Conservation (phyloP, 179 eudicot genomes). For the Gypsophila paniculata region DNA sequence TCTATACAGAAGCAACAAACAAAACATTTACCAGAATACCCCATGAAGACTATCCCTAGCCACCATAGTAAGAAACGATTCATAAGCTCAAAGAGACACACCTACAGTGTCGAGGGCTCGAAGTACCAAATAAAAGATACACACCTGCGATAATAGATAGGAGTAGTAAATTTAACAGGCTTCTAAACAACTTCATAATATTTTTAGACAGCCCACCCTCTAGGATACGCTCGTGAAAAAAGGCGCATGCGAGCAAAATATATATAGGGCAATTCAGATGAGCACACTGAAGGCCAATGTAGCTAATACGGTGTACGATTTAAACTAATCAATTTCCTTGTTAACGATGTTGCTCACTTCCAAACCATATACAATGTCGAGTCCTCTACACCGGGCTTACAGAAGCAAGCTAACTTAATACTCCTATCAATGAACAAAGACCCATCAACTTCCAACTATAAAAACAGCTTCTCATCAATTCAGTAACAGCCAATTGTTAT, state of each 20-base stretch:
- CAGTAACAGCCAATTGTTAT: too few relatives aligned
- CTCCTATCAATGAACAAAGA: too few relatives aligned
- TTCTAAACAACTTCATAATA: neutral
- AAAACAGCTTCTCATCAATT: too few relatives aligned
- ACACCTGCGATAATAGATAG: slow-evolving; percentile 55
- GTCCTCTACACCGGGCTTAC: too few relatives aligned
- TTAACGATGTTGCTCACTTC: neutral
- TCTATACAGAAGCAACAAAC: slow-evolving; percentile 40
- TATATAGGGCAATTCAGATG: neutral
- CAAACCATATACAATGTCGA: neutral
- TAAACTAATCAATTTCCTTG: too few relatives aligned
- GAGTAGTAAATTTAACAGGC: slow-evolving; percentile 1
- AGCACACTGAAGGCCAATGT: neutral
- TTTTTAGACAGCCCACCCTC: neutral
- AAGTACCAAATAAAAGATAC: slow-evolving; percentile 92
- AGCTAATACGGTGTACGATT: too few relatives aligned
- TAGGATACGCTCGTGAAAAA: neutral
- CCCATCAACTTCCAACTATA: too few relatives aligned
- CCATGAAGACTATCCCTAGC: neutral
- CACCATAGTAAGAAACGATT: neutral
- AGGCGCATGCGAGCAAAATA: neutral
- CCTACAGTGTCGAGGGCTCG: slow-evolving; percentile 99
- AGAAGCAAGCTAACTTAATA: too few relatives aligned
- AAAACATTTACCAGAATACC: neutral
- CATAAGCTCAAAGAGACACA: slow-evolving; percentile 30